These are phyloP conservation scores for Penicillium fimorum DNA, from an alignment of 495 filamentous ascomycete genomes.

Conservation along the genomic window DNA sequence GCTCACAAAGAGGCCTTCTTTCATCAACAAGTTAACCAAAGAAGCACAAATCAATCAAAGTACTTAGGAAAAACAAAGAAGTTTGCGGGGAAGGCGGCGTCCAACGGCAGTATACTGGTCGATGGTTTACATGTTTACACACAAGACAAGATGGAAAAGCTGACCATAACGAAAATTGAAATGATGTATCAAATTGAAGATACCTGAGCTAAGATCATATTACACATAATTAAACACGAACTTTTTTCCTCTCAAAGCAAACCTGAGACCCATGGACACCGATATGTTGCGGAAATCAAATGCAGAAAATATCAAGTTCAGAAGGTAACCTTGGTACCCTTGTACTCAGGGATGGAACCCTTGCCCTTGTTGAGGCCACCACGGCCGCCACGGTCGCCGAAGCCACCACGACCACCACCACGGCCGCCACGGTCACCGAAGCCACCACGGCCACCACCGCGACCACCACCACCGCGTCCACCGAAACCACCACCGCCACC, in stretches of 20 bases:
- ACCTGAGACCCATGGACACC: conserved; percentile 19
- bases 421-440: conserved; percentile 32
- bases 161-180: conserved; percentile 7
- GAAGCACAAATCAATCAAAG: background rate
- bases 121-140: background rate
- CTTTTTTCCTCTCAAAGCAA: conserved; percentile 22
- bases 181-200: conserved; percentile 23
- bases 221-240: conserved; percentile 19
- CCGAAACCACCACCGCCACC: conserved; percentile 46
- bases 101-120: background rate
- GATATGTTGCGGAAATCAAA: conserved; percentile 19
- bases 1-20: background rate
- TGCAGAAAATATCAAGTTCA: conserved; percentile 41
- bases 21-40: background rate
- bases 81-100: conserved; percentile 7
- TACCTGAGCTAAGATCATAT: conserved; percentile 20
- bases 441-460: conserved; percentile 49
- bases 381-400: conserved; percentile 54
- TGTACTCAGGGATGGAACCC: conserved; percentile 79
- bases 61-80: conserved; percentile 1
- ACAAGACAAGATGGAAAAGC: background rate
- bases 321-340: conserved; percentile 91
- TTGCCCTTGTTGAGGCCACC: conserved; percentile 60
- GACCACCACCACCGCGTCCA: conserved; percentile 51
- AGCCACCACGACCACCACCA: conserved; percentile 47